phyloP scores from a whole-genome alignment of 345 rosid genomes.

The Isatis tinctoria region DNA sequence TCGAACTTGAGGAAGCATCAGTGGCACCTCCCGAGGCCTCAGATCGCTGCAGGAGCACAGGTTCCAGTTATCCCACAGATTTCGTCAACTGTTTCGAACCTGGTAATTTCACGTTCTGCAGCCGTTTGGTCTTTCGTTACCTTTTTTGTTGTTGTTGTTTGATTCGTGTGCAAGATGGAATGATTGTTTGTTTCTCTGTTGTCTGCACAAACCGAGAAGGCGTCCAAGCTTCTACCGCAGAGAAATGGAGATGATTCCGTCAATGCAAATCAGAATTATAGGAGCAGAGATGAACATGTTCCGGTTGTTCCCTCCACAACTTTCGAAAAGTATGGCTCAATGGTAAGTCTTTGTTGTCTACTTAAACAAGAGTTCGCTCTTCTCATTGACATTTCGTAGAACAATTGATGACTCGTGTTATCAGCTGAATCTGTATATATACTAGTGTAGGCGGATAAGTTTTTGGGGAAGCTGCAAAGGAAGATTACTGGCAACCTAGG shows the following conservation, averaged over 20 bases:
- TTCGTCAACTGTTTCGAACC: constrained; percentile 68
- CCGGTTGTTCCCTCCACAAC: constrained; percentile 30
- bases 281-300: constrained; percentile 35
- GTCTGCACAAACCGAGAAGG: constrained; percentile 39
- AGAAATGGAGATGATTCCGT: constrained; percentile 40
- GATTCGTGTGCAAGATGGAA: not conserved
- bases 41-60: constrained; percentile 27
- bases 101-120: constrained; percentile 42
- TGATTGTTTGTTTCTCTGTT: constrained; percentile 17
- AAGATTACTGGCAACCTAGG: constrained; percentile 30
- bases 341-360: constrained; percentile 41
- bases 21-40: constrained; percentile 62
- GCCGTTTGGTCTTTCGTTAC: not conserved
- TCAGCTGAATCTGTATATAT: constrained; percentile 1
- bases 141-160: not conserved
- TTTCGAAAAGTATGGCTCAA: constrained; percentile 42
- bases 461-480: constrained; percentile 56
- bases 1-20: constrained; percentile 46
- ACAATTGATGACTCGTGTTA: not conserved
- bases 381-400: no score
- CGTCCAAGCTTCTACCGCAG: constrained; percentile 45
- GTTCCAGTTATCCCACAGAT: constrained; percentile 40
- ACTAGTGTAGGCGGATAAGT: constrained; percentile 56
- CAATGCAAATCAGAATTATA: constrained; percentile 22
- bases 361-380: no score